Conservation (phyloP, 345 rosid species). For the Boechera stricta region DNA sequence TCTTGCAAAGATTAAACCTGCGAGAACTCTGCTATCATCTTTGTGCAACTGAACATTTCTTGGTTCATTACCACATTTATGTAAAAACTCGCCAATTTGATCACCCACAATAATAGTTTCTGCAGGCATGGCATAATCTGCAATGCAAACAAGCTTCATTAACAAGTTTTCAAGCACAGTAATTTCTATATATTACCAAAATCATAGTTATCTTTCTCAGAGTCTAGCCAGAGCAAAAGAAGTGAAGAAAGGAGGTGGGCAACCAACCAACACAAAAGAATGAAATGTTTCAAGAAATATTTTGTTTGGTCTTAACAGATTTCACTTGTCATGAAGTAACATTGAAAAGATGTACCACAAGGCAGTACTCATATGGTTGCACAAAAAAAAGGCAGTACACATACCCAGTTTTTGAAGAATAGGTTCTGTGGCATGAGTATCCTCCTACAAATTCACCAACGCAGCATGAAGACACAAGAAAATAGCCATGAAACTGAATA, state of each 20-base stretch:
- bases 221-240: not conserved
- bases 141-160: conserved; percentile 35
- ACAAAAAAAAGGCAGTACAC: conserved; percentile 27
- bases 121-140: conserved; percentile 73
- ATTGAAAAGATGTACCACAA: conserved; percentile 10
- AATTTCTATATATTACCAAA: not conserved
- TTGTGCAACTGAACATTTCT: conserved; percentile 30
- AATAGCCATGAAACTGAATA: conserved; percentile 18
- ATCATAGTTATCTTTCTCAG: not conserved
- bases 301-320: not conserved
- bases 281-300: conserved; percentile 1
- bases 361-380: conserved; percentile 47
- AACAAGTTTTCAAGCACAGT: not conserved
- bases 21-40: conserved; percentile 43
- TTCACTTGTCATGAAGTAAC: not conserved
- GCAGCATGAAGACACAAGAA: conserved; percentile 8
- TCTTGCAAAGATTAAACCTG: conserved; percentile 74
- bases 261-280: not conserved
- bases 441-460: conserved; percentile 53
- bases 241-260: not conserved
- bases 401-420: conserved; percentile 69
- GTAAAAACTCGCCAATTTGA: conserved; percentile 54
- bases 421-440: conserved; percentile 48
- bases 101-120: conserved; percentile 80
- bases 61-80: conserved; percentile 46